Evolutionary conservation across 202 grass and related monocot genomes (phyloP).

Genomic region (Setaria italica): DNA sequence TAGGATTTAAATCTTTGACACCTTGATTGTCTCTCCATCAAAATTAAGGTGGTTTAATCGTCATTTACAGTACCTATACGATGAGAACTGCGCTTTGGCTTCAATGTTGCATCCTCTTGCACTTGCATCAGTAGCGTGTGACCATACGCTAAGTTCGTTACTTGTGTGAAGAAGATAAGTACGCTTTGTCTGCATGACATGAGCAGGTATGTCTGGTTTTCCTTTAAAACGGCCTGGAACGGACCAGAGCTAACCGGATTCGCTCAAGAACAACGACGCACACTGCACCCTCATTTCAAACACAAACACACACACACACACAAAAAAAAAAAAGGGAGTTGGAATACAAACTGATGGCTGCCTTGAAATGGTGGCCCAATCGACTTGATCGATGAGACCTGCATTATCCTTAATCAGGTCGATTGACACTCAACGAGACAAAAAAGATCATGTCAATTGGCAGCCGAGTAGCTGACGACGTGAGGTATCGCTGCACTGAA

Average conservation of each 20-base stretch:
- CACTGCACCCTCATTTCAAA: neutral
- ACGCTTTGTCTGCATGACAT: neutral
- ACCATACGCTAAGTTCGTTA: constrained; percentile 26
- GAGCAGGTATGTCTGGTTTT: neutral
- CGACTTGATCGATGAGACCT: neutral
- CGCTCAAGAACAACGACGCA: neutral
- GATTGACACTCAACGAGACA: neutral
- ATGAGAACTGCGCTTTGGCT: neutral
- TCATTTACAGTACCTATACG: neutral
- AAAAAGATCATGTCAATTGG: neutral
- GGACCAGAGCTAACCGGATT: neutral
- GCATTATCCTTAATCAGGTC: neutral
- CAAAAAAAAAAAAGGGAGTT: neutral
- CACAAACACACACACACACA: neutral
- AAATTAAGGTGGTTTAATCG: neutral
- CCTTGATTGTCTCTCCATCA: neutral
- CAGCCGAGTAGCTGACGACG: neutral
- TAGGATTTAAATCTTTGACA: neutral
- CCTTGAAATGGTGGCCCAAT: neutral
- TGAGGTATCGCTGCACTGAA: neutral
- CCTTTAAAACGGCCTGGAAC: neutral
- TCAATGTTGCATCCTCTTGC: neutral
- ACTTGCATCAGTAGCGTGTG: neutral
- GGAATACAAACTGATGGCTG: neutral
- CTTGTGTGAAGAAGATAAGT: neutral